These are phyloP conservation scores for Syzygium aromaticum DNA, from an alignment of 345 rosid species.

Conservation along the genomic window DNA sequence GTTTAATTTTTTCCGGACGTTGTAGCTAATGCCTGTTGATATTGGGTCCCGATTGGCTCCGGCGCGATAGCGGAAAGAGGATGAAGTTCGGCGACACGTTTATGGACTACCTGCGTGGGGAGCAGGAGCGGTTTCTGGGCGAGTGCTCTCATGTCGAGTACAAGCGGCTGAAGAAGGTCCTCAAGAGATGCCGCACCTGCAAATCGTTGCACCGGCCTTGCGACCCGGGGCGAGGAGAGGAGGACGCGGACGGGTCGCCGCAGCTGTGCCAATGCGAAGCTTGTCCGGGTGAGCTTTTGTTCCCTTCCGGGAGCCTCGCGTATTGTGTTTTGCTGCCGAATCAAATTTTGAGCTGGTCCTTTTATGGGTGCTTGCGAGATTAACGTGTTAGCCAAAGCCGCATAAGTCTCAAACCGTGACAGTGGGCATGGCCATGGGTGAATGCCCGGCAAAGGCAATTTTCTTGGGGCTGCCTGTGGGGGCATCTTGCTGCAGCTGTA, in stretches of 20 bases:
- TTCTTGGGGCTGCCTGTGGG: background rate
- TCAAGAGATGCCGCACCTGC: constrained; percentile 65
- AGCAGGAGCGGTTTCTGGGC: constrained; percentile 44
- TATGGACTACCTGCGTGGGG: constrained; percentile 65
- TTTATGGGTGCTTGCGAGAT: background rate
- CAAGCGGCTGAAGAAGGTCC: constrained; percentile 73
- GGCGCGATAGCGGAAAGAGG: background rate
- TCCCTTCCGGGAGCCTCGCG: background rate
- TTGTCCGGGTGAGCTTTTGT: constrained; percentile 42
- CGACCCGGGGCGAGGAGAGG: constrained; percentile 12
- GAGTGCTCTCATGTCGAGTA: constrained; percentile 77
- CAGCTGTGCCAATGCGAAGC: constrained; percentile 36
- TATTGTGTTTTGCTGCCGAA: background rate
- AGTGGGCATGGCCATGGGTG: background rate
- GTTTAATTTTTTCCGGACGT: background rate
- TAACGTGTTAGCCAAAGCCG: background rate
- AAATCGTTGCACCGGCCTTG: constrained; percentile 11
- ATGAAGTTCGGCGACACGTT: constrained; percentile 96
- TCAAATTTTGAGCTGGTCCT: background rate
- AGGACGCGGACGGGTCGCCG: background rate
- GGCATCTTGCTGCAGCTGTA: background rate
- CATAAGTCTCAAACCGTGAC: background rate
- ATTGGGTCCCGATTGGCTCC: background rate
- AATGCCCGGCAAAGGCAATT: background rate
- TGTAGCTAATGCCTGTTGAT: background rate